Percentiles rank a stretch among this genome's conserved stretches.
Conservation (phyloP, 805 yeast species). For the Candida sithepensis region DNA sequence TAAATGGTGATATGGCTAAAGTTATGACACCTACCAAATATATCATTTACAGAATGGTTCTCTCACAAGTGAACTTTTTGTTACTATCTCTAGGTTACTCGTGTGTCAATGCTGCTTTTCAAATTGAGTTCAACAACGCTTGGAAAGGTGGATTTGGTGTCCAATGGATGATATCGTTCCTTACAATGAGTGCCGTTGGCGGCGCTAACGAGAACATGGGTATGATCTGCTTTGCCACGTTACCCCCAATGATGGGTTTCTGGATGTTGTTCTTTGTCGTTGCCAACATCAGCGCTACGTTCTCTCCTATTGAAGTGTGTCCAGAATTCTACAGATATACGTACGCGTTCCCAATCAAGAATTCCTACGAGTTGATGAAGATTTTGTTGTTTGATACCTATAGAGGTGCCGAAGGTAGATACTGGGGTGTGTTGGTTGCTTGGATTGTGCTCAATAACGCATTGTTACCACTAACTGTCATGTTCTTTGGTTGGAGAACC, state of each 20-base stretch:
- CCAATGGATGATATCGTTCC: slow-evolving; percentile 57
- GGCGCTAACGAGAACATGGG: slow-evolving; percentile 59
- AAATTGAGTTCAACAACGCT: slow-evolving; percentile 45
- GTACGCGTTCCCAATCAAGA: slow-evolving; percentile 56
- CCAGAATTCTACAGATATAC: slow-evolving; percentile 56
- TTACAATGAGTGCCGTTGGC: slow-evolving; percentile 67
- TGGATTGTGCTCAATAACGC: background rate
- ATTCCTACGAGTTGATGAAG: slow-evolving; percentile 49
- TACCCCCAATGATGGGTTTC: slow-evolving; percentile 59
- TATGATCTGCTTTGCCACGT: slow-evolving; percentile 40
- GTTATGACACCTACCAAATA: background rate
- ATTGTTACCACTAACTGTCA: background rate
- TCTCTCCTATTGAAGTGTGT: slow-evolving; percentile 51
- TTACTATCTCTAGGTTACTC: slow-evolving; percentile 51
- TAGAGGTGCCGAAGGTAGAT: slow-evolving; percentile 52
- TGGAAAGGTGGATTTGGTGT: slow-evolving; percentile 56
- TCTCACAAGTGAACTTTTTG: slow-evolving; percentile 43
- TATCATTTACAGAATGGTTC: background rate
- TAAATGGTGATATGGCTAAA: slow-evolving; percentile 39
- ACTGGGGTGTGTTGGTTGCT: slow-evolving; percentile 14
- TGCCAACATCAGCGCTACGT: slow-evolving; percentile 55
- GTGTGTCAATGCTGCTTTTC: slow-evolving; percentile 57
- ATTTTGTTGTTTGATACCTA: slow-evolving; percentile 50
- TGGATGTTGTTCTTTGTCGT: slow-evolving; percentile 65
- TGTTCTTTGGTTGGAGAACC: background rate